phyloP scores from a whole-genome alignment of 1,139 yeast species.

The Kluyveromyces marxianus region DNA sequence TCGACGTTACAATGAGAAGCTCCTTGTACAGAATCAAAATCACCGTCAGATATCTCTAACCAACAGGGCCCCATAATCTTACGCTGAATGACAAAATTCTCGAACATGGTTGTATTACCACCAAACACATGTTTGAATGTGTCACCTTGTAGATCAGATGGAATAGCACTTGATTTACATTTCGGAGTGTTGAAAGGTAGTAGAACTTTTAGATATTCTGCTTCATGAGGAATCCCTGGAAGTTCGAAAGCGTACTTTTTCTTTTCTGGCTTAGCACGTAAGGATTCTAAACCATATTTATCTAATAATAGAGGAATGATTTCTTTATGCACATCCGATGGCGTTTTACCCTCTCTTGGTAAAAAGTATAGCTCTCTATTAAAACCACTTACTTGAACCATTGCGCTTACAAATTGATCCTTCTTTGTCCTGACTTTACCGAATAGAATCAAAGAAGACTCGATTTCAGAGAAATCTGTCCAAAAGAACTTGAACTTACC shows the following conservation, averaged over 20 bases:
- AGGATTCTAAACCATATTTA: constrained; percentile 51
- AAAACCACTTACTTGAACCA: constrained; percentile 68
- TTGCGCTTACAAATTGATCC: constrained; percentile 57
- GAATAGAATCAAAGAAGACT: constrained; percentile 61
- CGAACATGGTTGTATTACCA: constrained; percentile 64
- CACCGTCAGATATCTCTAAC: constrained; percentile 64
- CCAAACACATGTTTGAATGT: constrained; percentile 82
- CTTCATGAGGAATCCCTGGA: constrained; percentile 68
- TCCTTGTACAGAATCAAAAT: constrained; percentile 52
- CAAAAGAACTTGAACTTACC: constrained; percentile 69
- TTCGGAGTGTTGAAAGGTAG: constrained; percentile 63
- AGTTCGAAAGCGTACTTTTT: constrained; percentile 88
- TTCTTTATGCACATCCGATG: constrained; percentile 73
- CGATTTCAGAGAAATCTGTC: constrained; percentile 83
- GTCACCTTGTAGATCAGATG: constrained; percentile 62
- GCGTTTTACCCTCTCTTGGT: constrained; percentile 50
- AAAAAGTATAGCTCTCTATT: constrained; percentile 68
- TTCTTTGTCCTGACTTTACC: constrained; percentile 68
- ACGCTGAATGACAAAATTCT: constrained; percentile 74
- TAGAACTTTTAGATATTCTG: constrained; percentile 73
- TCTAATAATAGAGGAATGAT: constrained; percentile 57
- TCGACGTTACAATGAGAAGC: constrained; percentile 81
- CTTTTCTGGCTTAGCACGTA: constrained; percentile 63
- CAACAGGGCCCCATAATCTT: constrained; percentile 98
- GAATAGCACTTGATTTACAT: constrained; percentile 42